Conservation (phyloP, 176 grass and related monocot genomes). For the Oryza glaberrima region DNA sequence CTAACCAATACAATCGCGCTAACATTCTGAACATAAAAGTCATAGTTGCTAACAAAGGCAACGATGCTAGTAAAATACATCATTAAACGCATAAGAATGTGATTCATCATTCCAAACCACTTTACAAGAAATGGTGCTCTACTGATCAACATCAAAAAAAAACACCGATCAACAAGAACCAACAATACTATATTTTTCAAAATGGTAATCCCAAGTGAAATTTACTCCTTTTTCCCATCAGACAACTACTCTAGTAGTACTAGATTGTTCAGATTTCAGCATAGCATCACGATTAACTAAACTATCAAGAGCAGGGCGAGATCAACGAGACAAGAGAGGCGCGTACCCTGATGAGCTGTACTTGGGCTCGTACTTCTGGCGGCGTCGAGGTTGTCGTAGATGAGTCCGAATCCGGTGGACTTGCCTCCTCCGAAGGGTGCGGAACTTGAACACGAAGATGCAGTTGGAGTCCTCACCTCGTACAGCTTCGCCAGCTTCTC, state of each 20-base stretch:
- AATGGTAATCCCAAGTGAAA: not conserved
- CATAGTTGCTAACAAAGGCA: too few species aligned
- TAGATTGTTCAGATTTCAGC: not conserved
- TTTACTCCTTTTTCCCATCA: too few species aligned
- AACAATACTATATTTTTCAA: too few species aligned
- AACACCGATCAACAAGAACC: too few species aligned
- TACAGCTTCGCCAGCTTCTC: conserved; percentile 64
- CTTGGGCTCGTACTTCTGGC: conserved; percentile 95
- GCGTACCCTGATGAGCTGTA: conserved; percentile 95
- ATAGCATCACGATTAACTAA: not conserved
- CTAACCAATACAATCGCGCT: too few species aligned
- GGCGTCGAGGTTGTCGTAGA: conserved; percentile 79
- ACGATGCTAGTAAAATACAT: too few species aligned
- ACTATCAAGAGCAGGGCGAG: not conserved
- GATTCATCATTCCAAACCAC: not conserved
- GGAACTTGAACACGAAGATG: conserved; percentile 99
- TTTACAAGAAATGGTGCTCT: not conserved
- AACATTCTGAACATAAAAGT: too few species aligned
- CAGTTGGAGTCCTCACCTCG: conserved; percentile 81
- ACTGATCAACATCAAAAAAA: not conserved
- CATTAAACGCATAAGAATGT: too few species aligned
- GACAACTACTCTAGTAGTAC: not conserved
- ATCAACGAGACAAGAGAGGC: not conserved
- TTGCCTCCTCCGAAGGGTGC: conserved; percentile 96
- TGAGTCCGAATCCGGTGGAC: conserved; percentile 91